phyloP scores from a whole-genome alignment of 2,329 filamentous ascomycete genomes.

The Endoconidiophora polonica region DNA sequence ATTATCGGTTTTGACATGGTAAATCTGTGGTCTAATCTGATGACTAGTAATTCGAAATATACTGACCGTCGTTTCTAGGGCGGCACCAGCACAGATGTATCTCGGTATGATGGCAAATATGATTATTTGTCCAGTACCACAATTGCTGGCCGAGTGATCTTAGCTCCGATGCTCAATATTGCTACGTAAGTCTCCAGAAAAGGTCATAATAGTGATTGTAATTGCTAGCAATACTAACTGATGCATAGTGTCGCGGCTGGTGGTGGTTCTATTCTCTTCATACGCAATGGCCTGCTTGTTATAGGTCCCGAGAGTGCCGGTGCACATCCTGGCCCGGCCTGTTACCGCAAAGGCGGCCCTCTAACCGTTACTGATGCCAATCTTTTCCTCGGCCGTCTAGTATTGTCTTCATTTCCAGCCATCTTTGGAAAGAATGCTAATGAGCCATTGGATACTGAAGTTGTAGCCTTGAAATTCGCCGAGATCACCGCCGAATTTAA shows the following conservation, averaged over 20 bases:
- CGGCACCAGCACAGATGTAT: constrained; percentile 57
- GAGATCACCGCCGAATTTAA: constrained; percentile 23
- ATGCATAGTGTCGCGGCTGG: constrained; percentile 30
- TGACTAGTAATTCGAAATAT: not conserved
- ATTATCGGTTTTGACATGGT: constrained; percentile 62
- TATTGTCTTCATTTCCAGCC: constrained; percentile 50
- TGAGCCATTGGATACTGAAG: constrained; percentile 28
- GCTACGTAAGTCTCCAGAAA: not conserved
- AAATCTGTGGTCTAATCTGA: not conserved
- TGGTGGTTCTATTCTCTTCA: constrained; percentile 40
- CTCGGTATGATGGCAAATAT: constrained; percentile 49
- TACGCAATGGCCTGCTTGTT: constrained; percentile 52
- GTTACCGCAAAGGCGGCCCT: constrained; percentile 53
- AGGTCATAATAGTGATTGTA: constrained; percentile 18
- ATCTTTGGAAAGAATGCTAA: constrained; percentile 56
- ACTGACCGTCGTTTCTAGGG: constrained; percentile 29
- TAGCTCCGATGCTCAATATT: constrained; percentile 56
- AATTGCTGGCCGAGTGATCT: constrained; percentile 53
- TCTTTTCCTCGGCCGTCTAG: constrained; percentile 43
- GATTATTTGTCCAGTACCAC: constrained; percentile 60
- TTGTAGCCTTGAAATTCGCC: constrained; percentile 25
- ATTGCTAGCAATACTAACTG: constrained; percentile 27
- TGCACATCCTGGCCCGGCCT: constrained; percentile 55
- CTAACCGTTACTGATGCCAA: constrained; percentile 60
- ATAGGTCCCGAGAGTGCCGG: constrained; percentile 58